Evolutionary conservation across 306 rosid genomes (phyloP).

Genomic region (Lathyrus tuberosus): DNA sequence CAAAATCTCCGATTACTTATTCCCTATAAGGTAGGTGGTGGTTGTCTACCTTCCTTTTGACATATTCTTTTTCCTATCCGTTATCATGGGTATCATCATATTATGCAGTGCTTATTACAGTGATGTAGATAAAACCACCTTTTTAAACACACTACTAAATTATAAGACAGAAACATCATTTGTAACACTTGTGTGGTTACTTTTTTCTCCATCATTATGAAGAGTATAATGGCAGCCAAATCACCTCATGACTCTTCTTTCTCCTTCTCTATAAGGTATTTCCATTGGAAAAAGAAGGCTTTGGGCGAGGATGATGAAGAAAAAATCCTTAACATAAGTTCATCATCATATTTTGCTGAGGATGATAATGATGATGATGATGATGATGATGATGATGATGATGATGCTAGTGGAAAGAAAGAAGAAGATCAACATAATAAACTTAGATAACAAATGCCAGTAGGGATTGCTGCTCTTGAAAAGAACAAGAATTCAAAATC

Average conservation of each 20-base stretch:
- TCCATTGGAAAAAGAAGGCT: conserved; percentile 72
- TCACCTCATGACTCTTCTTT: conserved; percentile 76
- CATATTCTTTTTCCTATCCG: no score
- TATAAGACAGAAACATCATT: neutral
- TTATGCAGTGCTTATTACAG: conserved; percentile 39
- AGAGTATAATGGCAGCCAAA: conserved; percentile 73
- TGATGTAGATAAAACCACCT: no score
- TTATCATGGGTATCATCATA: neutral
- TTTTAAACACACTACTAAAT: no score
- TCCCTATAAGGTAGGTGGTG: conserved; percentile 54
- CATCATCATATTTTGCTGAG: conserved; percentile 52
- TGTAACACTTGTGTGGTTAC: neutral
- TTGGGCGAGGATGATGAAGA: conserved; percentile 50
- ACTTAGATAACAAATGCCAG: conserved; percentile 25
- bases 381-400: no score
- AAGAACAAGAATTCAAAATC: conserved; percentile 47
- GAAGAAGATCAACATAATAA: neutral
- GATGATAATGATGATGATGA: neutral
- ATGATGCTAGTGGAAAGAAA: conserved; percentile 29
- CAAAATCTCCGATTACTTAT: conserved; percentile 31
- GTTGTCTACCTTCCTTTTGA: conserved; percentile 66
- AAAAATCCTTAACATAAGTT: conserved; percentile 45
- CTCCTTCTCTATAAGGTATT: conserved; percentile 83
- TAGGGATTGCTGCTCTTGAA: conserved; percentile 7
- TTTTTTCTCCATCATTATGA: conserved; percentile 38